These are phyloP conservation scores for Mrakia frigida DNA, from an alignment of 768 basidiomycete genomes.

Conservation along the genomic window DNA sequence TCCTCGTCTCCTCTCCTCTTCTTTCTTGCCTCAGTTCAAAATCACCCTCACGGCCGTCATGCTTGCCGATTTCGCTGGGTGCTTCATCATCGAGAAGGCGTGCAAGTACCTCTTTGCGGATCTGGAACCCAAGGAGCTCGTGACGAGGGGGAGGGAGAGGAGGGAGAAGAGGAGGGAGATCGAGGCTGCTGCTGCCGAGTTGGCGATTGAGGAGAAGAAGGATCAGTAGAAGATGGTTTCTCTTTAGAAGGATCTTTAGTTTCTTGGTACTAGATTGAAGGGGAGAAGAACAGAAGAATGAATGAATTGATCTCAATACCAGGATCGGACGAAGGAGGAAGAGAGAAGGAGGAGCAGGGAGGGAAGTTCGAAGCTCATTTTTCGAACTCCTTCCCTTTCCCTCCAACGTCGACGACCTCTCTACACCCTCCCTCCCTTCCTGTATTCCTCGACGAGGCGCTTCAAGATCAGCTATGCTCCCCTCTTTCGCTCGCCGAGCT, in stretches of 20 bases:
- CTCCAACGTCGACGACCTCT: too few relatives aligned
- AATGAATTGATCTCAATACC: too few relatives aligned
- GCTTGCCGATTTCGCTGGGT: constrained; percentile 81
- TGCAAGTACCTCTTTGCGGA: constrained; percentile 87
- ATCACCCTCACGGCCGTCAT: constrained; percentile 69
- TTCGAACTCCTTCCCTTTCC: too few relatives aligned
- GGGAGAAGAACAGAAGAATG: too few relatives aligned
- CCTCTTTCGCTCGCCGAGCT: not conserved
- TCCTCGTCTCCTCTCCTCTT: not conserved
- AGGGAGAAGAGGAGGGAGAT: constrained; percentile 57
- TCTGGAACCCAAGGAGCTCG: constrained; percentile 74
- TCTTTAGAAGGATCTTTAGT: too few relatives aligned
- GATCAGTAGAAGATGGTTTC: constrained; percentile 9
- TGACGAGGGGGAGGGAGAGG: constrained; percentile 77
- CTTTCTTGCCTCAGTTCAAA: constrained; percentile 63
- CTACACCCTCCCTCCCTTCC: too few relatives aligned
- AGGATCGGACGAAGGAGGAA: too few relatives aligned
- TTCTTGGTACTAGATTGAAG: too few relatives aligned
- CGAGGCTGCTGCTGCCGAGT: constrained; percentile 48
- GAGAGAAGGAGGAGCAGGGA: too few relatives aligned
- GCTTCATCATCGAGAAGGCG: constrained; percentile 70
- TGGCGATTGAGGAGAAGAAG: constrained; percentile 26
- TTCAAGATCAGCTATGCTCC: not conserved
- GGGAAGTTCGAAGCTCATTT: too few relatives aligned
- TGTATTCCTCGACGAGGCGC: too few relatives aligned